Evolutionary conservation across 306 rosid genomes (phyloP).

Genomic region (Potentilla sterilis): DNA sequence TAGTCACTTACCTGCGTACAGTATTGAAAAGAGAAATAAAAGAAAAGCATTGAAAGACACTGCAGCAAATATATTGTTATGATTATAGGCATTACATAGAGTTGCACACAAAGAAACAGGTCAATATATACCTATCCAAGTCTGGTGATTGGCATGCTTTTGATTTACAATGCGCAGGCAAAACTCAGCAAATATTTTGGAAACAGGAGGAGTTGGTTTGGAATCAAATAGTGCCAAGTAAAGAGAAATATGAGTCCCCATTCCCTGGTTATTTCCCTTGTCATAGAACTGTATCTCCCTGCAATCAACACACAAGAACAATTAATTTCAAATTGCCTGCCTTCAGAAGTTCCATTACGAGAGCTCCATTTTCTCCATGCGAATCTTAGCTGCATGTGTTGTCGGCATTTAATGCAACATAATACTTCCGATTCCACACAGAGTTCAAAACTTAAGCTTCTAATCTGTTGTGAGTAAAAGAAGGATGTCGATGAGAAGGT

Average conservation of each 20-base stretch:
- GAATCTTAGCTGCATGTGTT: background rate
- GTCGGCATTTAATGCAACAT: background rate
- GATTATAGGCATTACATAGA: background rate
- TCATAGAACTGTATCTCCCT: background rate
- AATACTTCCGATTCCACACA: background rate
- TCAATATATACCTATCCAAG: constrained; percentile 23
- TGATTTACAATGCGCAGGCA: constrained; percentile 42
- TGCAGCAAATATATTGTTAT: background rate
- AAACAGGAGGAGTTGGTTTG: constrained; percentile 24
- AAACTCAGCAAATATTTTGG: constrained; percentile 41
- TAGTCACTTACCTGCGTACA: background rate
- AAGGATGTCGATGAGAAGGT: background rate
- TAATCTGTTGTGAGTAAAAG: background rate
- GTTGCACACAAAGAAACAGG: background rate
- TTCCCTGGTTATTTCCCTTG: constrained; percentile 1
- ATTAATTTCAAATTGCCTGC: background rate
- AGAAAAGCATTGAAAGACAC: background rate
- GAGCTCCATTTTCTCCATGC: background rate
- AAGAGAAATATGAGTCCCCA: constrained; percentile 34
- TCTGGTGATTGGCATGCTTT: constrained; percentile 21
- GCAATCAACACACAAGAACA: background rate
- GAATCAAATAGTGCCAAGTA: constrained; percentile 34
- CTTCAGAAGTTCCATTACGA: background rate
- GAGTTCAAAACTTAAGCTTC: background rate
- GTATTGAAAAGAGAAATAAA: background rate